Evolutionary conservation across 2,329 filamentous ascomycete species (phyloP), one percentile per base, ranked within the genome.

Genomic region (Hirsutella rhossiliensis): DNA sequence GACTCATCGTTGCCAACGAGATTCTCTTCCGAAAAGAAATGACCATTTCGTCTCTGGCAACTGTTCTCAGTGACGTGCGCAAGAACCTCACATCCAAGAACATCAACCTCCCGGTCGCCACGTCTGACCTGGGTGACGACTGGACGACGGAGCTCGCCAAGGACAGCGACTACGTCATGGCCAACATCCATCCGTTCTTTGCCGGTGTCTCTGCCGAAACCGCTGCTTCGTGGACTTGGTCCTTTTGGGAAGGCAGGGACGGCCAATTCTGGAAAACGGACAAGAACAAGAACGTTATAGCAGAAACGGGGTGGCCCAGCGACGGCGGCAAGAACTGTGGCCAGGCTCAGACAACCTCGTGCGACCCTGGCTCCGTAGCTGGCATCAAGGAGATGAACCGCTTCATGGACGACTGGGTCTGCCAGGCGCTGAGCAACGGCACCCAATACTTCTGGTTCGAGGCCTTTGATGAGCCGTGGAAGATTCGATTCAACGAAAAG

Each of bases 381-480:
- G 84, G 87, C 19, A 72, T 96, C 38, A 67, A 78, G 17, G 78
- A 88, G 59, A 71, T 96, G 68, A 97, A 97, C 58, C 71, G 69
- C n/a, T 88, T 96, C 55, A 82, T 97, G 78, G 69, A 79, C 2
- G 77, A 79, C 50, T 97, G 86, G 82, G 80, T 97, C 0, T 97
- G 90, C 61, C 72, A 78, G 42, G 80, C 84, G 11, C 65, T 96
- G 49, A 68, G 68, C 20, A 94, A 95, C 56, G 84, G 82, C 39
- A 96, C 88, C 2, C 80, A 94, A 52, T 97, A 94, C 62, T 96
- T 96, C 59, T 97, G 90, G 90, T 96, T 97, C 61, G 86, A 89
- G 59, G 87, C 88, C 11, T 97, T 96, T 60, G 90, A 97, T 59
- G 90, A 97, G 71, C 88, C 88, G 3, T 97, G 90, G 90, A 96